Percentiles rank a stretch among this genome's conserved stretches.
These are phyloP conservation scores for Coelastrella sp. DNA, from an alignment of 139 green algal genomes.

Conservation along the genomic window DNA sequence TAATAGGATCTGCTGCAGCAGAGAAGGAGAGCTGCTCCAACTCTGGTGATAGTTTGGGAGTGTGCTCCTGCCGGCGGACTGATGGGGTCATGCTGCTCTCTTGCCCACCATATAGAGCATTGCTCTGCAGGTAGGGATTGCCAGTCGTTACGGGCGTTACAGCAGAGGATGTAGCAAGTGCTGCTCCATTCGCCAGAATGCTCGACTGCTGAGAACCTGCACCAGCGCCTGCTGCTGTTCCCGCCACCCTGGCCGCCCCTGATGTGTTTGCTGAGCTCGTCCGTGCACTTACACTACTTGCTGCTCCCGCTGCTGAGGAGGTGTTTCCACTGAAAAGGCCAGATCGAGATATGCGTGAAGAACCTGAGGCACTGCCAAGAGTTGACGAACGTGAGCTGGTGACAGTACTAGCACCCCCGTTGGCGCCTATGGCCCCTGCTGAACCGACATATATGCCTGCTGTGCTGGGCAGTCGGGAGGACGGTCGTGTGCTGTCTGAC, in stretches of 20 bases:
- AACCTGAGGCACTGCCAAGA: not conserved
- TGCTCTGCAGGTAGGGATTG: constrained; percentile 8
- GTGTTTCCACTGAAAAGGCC: not conserved
- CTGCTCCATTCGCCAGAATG: not conserved
- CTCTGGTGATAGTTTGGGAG: constrained; percentile 23
- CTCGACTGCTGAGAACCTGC: not conserved
- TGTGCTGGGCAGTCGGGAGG: not conserved
- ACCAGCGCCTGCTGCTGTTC: not conserved
- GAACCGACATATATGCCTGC: not conserved
- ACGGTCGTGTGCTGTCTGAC: not conserved
- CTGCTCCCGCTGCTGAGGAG: not conserved
- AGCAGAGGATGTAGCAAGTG: not conserved
- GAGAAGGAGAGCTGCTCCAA: not conserved
- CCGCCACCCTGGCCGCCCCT: not conserved
- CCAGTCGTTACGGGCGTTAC: constrained; percentile 2
- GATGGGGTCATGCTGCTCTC: constrained; percentile 31
- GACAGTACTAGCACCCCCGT: not conserved
- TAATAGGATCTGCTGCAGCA: not conserved
- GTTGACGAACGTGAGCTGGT: not conserved
- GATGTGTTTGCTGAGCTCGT: not conserved
- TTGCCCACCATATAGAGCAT: constrained; percentile 35
- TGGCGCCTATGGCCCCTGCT: not conserved
- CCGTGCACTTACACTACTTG: not conserved
- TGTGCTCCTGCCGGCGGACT: constrained; percentile 17
- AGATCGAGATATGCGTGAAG: not conserved